Evolutionary conservation across 1,284 basidiomycete species (phyloP), one percentile per base, ranked within the genome.

Genomic region (Bondarzewia mesenterica): DNA sequence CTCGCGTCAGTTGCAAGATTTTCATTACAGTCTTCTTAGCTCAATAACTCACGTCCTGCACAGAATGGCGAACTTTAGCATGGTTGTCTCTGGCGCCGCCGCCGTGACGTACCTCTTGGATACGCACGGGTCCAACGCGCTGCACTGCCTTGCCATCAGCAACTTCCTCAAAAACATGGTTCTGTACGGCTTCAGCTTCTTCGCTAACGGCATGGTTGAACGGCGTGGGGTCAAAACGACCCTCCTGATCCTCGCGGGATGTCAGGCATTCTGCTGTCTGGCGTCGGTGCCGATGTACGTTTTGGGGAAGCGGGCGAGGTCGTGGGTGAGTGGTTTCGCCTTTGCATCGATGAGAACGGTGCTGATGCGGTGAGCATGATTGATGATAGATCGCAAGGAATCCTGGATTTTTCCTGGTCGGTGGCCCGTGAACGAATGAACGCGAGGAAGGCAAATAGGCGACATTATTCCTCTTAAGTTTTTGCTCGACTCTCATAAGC

Each of bases 91-190:
- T 18, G 67, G 67, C 16, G 58, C 68, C 5, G 67, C 68, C 7
- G 64, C 69, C 3, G 64, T 72, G 18, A 69, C 70, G 7, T 74
- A 74, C 54, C 57, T 73, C 5, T 64, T 73, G 29, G 71, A 72
- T 52, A 67, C 67, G 20, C 70, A 72, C 55, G 64, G 66, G 15
- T 55, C 62, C 18, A 64, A 68, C 52, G 67, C 68, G 4, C 58
- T 72, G 26, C 69, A 73, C 54, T 62, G 69, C 46, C 59, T 74
- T 46, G 68, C 71, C 3, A 55, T 73, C 25, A 65, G 63, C 54
- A 73, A 72, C 57, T 70, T 73, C 51, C 55, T 58, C 44, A 73
- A 74, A 56, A 70, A 71, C 49, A 64, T 72, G 58, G 66, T 74
- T 38, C 60, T 69, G 16, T 74, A 72, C 53, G 67, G 65, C 3